Evolutionary conservation across 495 filamentous ascomycete genomes (phyloP), one percentile per base, ranked within the genome.

Genomic region (Neurospora sp.): DNA sequence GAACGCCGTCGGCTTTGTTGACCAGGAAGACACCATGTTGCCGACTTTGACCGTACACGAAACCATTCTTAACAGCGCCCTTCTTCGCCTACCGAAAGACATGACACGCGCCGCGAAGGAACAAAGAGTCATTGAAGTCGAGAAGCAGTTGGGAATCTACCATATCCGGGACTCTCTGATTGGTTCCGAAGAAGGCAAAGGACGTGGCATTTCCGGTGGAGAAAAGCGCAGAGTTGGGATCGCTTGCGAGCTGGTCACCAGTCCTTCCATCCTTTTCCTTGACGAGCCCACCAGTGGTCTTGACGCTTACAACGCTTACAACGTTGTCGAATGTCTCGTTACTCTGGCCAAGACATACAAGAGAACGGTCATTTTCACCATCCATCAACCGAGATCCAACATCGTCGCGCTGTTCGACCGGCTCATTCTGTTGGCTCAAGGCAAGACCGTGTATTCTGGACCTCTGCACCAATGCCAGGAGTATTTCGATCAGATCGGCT

Each of bases 331-430:
- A 80, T 98, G 95, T 76, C 86, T 99, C 44, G 96, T 99, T 48
- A 98, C 92, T 5, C 82, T 99, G 65, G 96, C 96, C 20, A 97
- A 96, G 85, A 95, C 90, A 39, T 98, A 98, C 84, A 94, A 97
- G 79, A 88, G 96, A 68, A 99, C 96, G 1, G 93, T 99, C 73
- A 92, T 99, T 72, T 98, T 99, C 84, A 99, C 96, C 6, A 99
- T 99, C 74, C 96, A 99, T 81, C 96, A 99, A 75, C 96, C 96
- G n/a, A 88, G 97, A 72, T 98, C 96, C n/a, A 99, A 99, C 77
- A 99, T 99, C 76, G 96, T 98, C 39, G 96, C 96, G n/a, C 87
- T 99, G 40, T 99, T 99, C 77, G 96, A 99, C 79, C 89, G 95
- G 71, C 86, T 99, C 20, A 88, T 99, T 74, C 89, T 99, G 20